Evolutionary conservation across 2,329 filamentous ascomycete species (phyloP).

Genomic region (Neonectria ditissima): DNA sequence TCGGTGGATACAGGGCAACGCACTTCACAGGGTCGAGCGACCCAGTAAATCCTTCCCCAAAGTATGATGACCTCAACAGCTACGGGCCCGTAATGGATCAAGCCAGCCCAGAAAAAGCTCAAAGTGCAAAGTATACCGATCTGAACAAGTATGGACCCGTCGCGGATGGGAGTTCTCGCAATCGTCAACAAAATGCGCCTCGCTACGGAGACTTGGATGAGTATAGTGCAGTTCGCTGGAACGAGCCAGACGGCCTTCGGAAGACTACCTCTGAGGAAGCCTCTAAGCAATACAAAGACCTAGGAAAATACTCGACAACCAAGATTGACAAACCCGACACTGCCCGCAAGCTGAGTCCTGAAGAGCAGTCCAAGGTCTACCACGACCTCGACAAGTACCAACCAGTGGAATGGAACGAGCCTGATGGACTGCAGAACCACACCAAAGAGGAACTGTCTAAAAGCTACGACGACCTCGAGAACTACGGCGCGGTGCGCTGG

Average conservation of each 20-base stretch:
- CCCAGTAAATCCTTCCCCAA: slow-evolving; percentile 40
- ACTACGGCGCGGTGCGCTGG: slow-evolving; percentile 48
- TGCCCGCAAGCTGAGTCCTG: slow-evolving; percentile 43
- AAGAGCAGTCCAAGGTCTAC: slow-evolving; percentile 53
- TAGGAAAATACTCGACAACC: slow-evolving; percentile 49
- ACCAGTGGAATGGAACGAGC: slow-evolving; percentile 50
- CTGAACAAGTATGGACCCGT: slow-evolving; percentile 53
- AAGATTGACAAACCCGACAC: slow-evolving; percentile 46
- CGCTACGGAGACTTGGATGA: slow-evolving; percentile 53
- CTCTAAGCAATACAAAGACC: slow-evolving; percentile 53
- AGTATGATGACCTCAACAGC: slow-evolving; percentile 50
- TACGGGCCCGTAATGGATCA: slow-evolving; percentile 52
- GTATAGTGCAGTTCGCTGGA: slow-evolving; percentile 52
- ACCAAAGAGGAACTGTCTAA: slow-evolving; percentile 51
- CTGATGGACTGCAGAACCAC: slow-evolving; percentile 46
- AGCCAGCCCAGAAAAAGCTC: slow-evolving; percentile 33
- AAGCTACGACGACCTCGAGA: slow-evolving; percentile 51
- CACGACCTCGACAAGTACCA: slow-evolving; percentile 56
- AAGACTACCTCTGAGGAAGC: slow-evolving; percentile 41
- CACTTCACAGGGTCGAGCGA: slow-evolving; percentile 39
- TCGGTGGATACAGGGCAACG: slow-evolving; percentile 51
- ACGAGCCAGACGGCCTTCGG: slow-evolving; percentile 43
- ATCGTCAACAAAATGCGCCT: slow-evolving; percentile 37
- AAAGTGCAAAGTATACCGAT: slow-evolving; percentile 46
- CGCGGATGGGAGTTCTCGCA: slow-evolving; percentile 43